phyloP scores from a whole-genome alignment of 176 grass and related monocot genomes.

The Aegilops bicornis region DNA sequence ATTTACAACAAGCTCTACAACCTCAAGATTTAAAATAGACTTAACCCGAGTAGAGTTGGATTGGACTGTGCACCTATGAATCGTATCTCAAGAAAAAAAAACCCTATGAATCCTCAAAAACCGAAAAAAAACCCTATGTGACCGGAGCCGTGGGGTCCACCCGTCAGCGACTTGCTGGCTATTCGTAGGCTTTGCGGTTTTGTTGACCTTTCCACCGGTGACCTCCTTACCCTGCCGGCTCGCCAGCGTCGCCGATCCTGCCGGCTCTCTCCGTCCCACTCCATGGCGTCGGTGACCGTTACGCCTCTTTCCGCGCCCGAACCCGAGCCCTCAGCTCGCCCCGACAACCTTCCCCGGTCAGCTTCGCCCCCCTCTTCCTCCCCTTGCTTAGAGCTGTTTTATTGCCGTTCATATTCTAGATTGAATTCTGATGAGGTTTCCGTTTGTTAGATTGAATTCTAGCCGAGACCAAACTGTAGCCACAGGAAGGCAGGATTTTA shows the following conservation, averaged over 20 bases:
- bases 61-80: no score
- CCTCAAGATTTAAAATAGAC: no score
- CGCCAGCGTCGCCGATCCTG: background rate
- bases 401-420: background rate
- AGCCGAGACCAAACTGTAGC: background rate
- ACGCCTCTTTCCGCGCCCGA: background rate
- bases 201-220: background rate
- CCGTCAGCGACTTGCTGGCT: background rate
- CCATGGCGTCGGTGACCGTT: constrained; percentile 17
- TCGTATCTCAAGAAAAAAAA: no score
- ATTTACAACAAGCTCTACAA: no score
- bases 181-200: background rate
- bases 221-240: constrained; percentile 10
- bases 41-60: no score
- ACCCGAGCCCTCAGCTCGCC: background rate
- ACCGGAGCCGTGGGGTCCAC: no score
- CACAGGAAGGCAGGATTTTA: background rate
- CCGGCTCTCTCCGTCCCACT: background rate
- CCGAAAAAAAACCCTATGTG: no score
- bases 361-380: background rate
- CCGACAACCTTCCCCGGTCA: background rate
- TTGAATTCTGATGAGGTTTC: background rate
- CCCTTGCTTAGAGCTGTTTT: background rate
- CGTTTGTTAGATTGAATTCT: background rate
- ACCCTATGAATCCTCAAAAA: no score